A percentile compares a stretch with the other conserved stretches of the same genome.
Conservation (phyloP, 495 filamentous ascomycete genomes). For the Aspergillus wentii region DNA sequence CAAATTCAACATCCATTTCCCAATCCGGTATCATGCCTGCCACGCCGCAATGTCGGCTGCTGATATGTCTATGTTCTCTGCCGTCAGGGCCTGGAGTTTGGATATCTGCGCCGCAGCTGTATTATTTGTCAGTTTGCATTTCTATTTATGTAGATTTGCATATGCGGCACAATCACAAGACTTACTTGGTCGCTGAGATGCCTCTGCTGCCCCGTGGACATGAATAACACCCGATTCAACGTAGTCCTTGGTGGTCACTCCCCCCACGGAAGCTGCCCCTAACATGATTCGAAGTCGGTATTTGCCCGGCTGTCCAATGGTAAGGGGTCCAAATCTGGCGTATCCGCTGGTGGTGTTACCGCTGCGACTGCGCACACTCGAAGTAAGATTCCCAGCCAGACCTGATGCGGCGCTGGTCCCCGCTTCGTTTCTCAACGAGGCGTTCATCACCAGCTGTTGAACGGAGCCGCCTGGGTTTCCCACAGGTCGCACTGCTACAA, state of each 20-base stretch:
- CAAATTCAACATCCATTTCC: no score
- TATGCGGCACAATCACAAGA: no score
- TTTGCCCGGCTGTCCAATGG: conserved; percentile 26
- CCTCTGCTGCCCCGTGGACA: conserved; percentile 24
- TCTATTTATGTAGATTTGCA: no score
- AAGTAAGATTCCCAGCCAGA: conserved; percentile 27
- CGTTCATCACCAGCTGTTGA: conserved; percentile 30
- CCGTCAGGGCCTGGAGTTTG: conserved; percentile 24
- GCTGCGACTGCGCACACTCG: conserved; percentile 29
- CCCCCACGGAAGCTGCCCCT: conserved; percentile 24
- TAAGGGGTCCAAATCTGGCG: conserved; percentile 27
- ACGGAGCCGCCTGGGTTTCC: conserved; percentile 19
- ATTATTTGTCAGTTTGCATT: conserved; percentile 11
- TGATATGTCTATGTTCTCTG: conserved; percentile 35
- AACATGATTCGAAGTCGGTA: conserved; percentile 36
- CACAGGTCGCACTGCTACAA: conserved; percentile 30
- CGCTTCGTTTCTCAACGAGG: conserved; percentile 27
- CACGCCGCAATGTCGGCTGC: conserved; percentile 28
- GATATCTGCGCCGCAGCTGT: conserved; percentile 25
- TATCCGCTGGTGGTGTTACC: conserved; percentile 34
- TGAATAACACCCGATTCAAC: conserved; percentile 30
- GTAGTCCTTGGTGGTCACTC: conserved; percentile 27
- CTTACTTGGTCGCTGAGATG: conserved; percentile 32
- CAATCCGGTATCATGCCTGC: no score
- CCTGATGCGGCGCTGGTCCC: conserved; percentile 18